These are phyloP conservation scores for Eutypa lata DNA, from an alignment of 2,329 filamentous ascomycete species.

Conservation along the genomic window DNA sequence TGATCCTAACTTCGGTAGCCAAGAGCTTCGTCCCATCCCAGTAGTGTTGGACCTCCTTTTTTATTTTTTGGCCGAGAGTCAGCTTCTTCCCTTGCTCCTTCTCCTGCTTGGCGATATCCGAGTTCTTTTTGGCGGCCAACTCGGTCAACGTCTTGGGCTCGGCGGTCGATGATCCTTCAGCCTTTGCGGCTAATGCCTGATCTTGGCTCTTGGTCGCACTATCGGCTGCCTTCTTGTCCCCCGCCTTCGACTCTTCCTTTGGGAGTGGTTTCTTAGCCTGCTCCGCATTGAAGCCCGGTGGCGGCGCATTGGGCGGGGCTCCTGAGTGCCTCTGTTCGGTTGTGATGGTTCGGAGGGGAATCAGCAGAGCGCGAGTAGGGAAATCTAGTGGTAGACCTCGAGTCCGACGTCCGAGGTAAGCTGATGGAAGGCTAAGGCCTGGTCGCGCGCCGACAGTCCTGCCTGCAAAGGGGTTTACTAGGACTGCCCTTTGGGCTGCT, in stretches of 20 bases:
- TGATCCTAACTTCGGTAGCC: slow-evolving; percentile 89
- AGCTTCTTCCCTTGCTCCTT: slow-evolving; percentile 80
- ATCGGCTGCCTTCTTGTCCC: slow-evolving; percentile 30
- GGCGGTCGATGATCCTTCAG: slow-evolving; percentile 28
- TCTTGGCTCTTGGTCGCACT: slow-evolving; percentile 31
- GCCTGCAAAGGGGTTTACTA: slow-evolving; percentile 51
- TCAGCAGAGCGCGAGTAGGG: slow-evolving; percentile 53
- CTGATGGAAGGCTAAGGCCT: slow-evolving; percentile 43
- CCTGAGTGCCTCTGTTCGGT: slow-evolving; percentile 56
- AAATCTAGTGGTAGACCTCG: slow-evolving; percentile 42
- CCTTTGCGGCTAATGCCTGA: slow-evolving; percentile 17
- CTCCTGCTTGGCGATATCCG: slow-evolving; percentile 59
- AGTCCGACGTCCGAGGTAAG: slow-evolving; percentile 45
- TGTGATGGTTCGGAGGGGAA: slow-evolving; percentile 53
- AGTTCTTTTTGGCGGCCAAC: slow-evolving; percentile 62
- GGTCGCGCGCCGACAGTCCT: slow-evolving; percentile 40
- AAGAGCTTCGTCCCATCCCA: slow-evolving; percentile 98
- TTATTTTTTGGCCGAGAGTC: slow-evolving; percentile 87
- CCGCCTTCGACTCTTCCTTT: slow-evolving; percentile 43
- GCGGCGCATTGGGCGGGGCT: slow-evolving; percentile 59
- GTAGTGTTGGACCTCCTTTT: slow-evolving; percentile 90
- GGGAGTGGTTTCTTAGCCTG: slow-evolving; percentile 81
- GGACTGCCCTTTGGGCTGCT: slow-evolving; percentile 52
- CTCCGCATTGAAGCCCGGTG: slow-evolving; percentile 87
- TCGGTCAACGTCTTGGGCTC: slow-evolving; percentile 53